Evolutionary conservation across 2,329 filamentous ascomycete genomes (phyloP).

Genomic region (Calonectria pauciramosa): DNA sequence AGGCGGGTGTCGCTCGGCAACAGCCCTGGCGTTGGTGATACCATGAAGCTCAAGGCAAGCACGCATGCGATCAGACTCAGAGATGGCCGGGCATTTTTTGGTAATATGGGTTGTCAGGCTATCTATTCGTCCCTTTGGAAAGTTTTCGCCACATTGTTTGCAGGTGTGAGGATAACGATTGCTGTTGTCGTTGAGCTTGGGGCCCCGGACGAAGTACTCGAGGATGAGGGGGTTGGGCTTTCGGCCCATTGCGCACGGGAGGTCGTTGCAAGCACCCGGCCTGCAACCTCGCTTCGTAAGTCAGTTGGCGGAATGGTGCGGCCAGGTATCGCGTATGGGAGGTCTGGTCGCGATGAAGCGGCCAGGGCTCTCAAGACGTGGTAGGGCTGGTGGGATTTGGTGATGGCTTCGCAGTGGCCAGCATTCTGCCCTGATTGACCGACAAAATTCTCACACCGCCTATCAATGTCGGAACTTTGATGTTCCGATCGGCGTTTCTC

Average conservation of each 20-base stretch:
- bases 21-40: conserved; percentile 66
- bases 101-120: conserved; percentile 85
- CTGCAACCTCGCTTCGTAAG: conserved; percentile 41
- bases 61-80: conserved; percentile 80
- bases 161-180: conserved; percentile 94
- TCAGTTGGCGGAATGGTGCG: conserved; percentile 33
- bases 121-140: conserved; percentile 90
- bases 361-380: conserved; percentile 22
- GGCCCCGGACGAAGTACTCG: conserved; percentile 89
- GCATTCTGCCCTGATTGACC: conserved; percentile 57
- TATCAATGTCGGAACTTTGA: conserved; percentile 40
- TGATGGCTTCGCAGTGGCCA: conserved; percentile 44
- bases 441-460: conserved; percentile 59
- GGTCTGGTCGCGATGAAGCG: conserved; percentile 28
- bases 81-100: conserved; percentile 87
- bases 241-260: conserved; percentile 75
- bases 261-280: conserved; percentile 44
- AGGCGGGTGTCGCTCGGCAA: conserved; percentile 48
- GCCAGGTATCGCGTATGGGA: conserved; percentile 32
- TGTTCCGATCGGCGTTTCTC: conserved; percentile 34
- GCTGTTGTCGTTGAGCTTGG: conserved; percentile 89
- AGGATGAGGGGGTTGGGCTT: conserved; percentile 88
- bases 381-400: conserved; percentile 38
- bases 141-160: conserved; percentile 88
- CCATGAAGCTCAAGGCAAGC: conserved; percentile 81